Conservation (phyloP, 192 early-diverging fungal genomes). For the Oehlia diaphana region DNA sequence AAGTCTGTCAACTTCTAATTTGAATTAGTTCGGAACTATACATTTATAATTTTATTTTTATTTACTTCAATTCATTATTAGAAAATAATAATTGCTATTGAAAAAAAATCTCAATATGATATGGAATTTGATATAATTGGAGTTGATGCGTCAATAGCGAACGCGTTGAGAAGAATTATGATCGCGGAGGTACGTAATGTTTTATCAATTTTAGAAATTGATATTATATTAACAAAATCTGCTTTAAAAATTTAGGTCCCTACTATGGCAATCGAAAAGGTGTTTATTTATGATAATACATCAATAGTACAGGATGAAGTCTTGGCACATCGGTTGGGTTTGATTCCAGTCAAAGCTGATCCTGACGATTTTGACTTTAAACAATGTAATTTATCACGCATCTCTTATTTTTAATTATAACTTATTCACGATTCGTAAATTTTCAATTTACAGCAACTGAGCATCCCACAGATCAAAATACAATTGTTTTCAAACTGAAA, state of each 20-base stretch:
- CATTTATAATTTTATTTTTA: constrained; percentile 8
- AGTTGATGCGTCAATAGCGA: constrained; percentile 90
- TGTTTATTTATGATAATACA: constrained; percentile 91
- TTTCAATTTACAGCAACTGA: constrained; percentile 51
- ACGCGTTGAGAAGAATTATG: constrained; percentile 89
- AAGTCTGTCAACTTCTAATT: not conserved
- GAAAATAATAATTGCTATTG: constrained; percentile 75
- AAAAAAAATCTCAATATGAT: constrained; percentile 60
- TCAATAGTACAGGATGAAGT: constrained; percentile 92
- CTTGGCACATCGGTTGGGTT: constrained; percentile 85
- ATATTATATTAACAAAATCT: not conserved
- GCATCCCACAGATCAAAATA: constrained; percentile 87
- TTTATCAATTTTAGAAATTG: not conserved
- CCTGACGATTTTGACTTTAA: constrained; percentile 80
- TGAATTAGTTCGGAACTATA: not conserved
- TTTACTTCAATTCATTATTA: constrained; percentile 30
- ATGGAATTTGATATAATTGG: constrained; percentile 98
- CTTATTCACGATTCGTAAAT: no score
- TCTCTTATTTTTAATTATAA: not conserved
- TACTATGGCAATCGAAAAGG: constrained; percentile 96
- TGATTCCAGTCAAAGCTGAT: constrained; percentile 90
- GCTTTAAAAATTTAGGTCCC: constrained; percentile 59
- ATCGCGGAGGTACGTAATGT: constrained; percentile 75
- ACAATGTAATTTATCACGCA: constrained; percentile 37
- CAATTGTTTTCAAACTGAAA: constrained; percentile 85